Conservation (phyloP, 2,329 filamentous ascomycete genomes). For the Trichophyton simii region DNA sequence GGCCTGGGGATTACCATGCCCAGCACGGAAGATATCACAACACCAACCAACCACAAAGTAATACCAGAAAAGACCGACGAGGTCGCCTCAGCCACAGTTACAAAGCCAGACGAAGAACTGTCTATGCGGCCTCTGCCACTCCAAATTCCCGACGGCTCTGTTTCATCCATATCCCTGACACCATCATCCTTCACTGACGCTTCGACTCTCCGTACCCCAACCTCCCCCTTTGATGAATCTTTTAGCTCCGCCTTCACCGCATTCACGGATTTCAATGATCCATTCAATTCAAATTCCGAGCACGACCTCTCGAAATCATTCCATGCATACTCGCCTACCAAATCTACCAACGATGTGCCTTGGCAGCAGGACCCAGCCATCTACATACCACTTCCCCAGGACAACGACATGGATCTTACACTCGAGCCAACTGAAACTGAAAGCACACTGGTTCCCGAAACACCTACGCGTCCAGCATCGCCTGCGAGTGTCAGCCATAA, state of each 20-base stretch:
- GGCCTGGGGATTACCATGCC: conserved; percentile 38
- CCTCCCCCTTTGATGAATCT: conserved; percentile 17
- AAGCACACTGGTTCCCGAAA: conserved; percentile 13
- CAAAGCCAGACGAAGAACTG: neutral
- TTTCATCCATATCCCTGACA: conserved; percentile 23
- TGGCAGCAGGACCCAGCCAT: conserved; percentile 17
- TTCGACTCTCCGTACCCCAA: conserved; percentile 28
- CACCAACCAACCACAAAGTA: conserved; percentile 4
- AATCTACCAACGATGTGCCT: neutral
- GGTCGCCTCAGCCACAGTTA: neutral
- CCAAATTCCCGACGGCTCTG: conserved; percentile 29
- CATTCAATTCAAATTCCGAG: conserved; percentile 13
- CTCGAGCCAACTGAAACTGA: conserved; percentile 19
- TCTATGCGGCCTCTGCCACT: conserved; percentile 31
- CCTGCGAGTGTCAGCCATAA: conserved; percentile 42
- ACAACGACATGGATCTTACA: neutral
- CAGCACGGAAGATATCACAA: conserved; percentile 3
- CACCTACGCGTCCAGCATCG: conserved; percentile 3
- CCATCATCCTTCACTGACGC: conserved; percentile 10
- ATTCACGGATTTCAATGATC: conserved; percentile 9
- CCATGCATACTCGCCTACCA: conserved; percentile 2
- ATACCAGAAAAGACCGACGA: neutral
- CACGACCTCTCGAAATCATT: conserved; percentile 3
- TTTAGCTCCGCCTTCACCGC: conserved; percentile 10
- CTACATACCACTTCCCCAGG: conserved; percentile 23